phyloP scores from a whole-genome alignment of 257 asterid species.

The Pogostemon cablin region DNA sequence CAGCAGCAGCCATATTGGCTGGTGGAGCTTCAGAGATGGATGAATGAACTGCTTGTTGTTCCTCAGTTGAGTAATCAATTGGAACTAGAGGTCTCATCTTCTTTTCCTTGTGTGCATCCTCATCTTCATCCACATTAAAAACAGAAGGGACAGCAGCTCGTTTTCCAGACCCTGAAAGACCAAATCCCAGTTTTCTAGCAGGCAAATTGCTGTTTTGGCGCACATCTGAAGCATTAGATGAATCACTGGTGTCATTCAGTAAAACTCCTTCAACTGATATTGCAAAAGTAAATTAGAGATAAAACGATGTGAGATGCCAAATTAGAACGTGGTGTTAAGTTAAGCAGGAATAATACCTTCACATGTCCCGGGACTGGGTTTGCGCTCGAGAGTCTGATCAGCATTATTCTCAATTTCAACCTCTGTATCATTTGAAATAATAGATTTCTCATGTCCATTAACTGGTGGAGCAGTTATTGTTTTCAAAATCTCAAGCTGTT shows the following conservation, averaged over 20 bases:
- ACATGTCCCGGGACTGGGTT: constrained; percentile 46
- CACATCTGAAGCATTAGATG: constrained; percentile 48
- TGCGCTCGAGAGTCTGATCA: constrained; percentile 45
- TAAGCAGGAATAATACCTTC: constrained; percentile 42
- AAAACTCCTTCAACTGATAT: constrained; percentile 57
- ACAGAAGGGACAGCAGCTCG: constrained; percentile 91
- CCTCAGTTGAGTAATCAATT: constrained; percentile 93
- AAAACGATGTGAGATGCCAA: constrained; percentile 9
- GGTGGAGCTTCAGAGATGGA: constrained; percentile 57
- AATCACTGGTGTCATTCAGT: constrained; percentile 64
- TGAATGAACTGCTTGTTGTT: constrained; percentile 59
- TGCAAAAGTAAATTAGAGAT: constrained; percentile 28
- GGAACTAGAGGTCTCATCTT: constrained; percentile 99
- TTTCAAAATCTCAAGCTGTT: constrained; percentile 62
- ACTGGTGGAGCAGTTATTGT: constrained; percentile 43
- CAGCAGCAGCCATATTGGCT: constrained; percentile 58
- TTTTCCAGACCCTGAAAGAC: constrained; percentile 86
- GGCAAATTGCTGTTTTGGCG: constrained; percentile 66
- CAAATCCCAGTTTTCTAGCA: constrained; percentile 82
- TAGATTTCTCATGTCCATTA: constrained; percentile 46
- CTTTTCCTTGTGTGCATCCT: constrained; percentile 90
- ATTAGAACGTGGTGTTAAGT: constrained; percentile 7
- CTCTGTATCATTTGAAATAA: constrained; percentile 49
- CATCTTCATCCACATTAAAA: constrained; percentile 89
- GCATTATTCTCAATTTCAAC: constrained; percentile 45